Evolutionary conservation across 2,329 filamentous ascomycete genomes (phyloP), one percentile per base, ranked within the genome.

Genomic region (Penicillium sp.): DNA sequence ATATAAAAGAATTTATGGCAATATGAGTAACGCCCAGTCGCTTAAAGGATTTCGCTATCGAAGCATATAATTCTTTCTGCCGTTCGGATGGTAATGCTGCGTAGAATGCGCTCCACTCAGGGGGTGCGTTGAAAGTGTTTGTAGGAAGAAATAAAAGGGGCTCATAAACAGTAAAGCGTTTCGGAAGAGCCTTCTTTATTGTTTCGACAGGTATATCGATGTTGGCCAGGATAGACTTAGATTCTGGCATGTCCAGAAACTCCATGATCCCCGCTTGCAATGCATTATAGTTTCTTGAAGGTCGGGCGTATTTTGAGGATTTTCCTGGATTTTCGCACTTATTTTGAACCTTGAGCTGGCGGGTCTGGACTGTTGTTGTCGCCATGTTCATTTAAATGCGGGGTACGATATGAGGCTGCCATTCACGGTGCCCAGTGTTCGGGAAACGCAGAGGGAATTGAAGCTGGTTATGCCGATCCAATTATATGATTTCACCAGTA

Each of bases 1-100:
- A 77, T 23, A 87, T 87, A 0, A 83, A 82, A 2, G 80, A 79
- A 64, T 85, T 86, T 51, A 82, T 69, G 0, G 84, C 85, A 48
- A 87, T 73, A 65, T 86, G 83, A 0, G 82, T 84, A 29, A 80
- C 71, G 14, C 69, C 67, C 43, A 66, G 57, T 2, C 59, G 49
- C 43, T 68, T 63, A 42, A 85, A 75, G 1, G 75, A 61, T 3
- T 64, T 47, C 11, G 71, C 68, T 48, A 83, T 75, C n/a, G 63
- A 64, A 15, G 61, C 53, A 65, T 78, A 82, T 29, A 84, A 67
- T 11, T 46, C 48, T 3, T 73, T 60, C 4, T 75, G 65, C 29
- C 72, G 60, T 4, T 63, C 44, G 49, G 59, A 35, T 23, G 60
- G 51, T 29, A 78, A 54, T 22, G 57, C 50, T 20, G 60, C 51